Evolutionary conservation across 1,284 basidiomycete genomes (phyloP), one percentile per base, ranked within the genome.

Genomic region (Boletus semigastroideus): DNA sequence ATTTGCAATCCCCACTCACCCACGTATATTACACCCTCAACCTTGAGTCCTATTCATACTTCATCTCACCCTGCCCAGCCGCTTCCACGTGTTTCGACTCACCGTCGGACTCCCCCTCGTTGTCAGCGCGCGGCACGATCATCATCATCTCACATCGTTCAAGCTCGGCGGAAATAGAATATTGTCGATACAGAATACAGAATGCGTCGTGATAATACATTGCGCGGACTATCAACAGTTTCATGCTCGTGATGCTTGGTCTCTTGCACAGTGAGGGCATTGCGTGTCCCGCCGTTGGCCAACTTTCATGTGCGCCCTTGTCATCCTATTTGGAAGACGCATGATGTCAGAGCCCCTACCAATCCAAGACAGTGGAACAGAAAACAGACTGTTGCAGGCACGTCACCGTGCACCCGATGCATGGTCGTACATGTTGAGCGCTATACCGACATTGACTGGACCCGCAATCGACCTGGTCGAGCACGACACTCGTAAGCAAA

Each of bases 381-480:
- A 8, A 30, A 17, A 19, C 67, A 25, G 31, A 70, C 74, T 61
- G 64, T 59, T 75, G 72, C 40, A 22, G 53, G 54, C 74, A 76
- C 8, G 68, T 74, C 42, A 64, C 42, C 17, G 63, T 3, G 45
- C 74, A 76, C 13, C 56, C 64, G 8, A 53, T 30, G 53, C 76
- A 76, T 7, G 64, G 53, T 5, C 60, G 47, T 30, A 52, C 53
- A 53, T 77, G 75, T 13, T 49, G 44, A 6, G 62, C 52, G 46
- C 75, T 77, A 49, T 76, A 77, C 48, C 75, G 72, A 55, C 75
- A 77, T 43, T 53, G 60, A 52, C 49, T 49, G 40, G 64, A 66
- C 38, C 61, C 55, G 52, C 75, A 77, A 54, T 78, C 75, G 42
- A 75, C 65, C 75, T 76, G 42, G 28, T 11, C n/a, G 17, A 14